phyloP scores from a whole-genome alignment of 225 moss, liverwort and hornwort species.

The Physcomitrellopsis africana region DNA sequence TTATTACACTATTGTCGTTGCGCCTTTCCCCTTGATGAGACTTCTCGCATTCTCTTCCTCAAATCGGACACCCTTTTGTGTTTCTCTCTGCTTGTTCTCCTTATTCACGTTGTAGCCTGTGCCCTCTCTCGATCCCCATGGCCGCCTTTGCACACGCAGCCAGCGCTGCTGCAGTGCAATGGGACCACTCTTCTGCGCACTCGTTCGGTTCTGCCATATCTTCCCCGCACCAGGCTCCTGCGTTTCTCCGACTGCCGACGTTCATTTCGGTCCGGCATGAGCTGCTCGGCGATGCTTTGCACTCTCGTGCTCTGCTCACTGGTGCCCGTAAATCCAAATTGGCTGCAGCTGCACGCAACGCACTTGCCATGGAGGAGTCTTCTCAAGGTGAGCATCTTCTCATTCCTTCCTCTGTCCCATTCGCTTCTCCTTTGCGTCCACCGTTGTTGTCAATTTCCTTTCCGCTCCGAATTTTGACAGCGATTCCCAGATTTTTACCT shows the following conservation, averaged over 20 bases:
- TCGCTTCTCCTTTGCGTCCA: background rate
- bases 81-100: background rate
- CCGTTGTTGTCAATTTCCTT: background rate
- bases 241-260: background rate
- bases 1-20: too few species aligned
- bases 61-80: too few species aligned
- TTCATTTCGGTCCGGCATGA: slow-evolving; percentile 25
- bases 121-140: slow-evolving; percentile 22
- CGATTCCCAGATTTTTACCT: background rate
- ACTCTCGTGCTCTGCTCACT: too few species aligned
- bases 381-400: slow-evolving; percentile 32
- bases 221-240: slow-evolving; percentile 3
- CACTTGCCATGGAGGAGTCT: slow-evolving; percentile 68
- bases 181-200: slow-evolving; percentile 10
- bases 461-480: background rate
- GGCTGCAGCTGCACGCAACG: slow-evolving; percentile 24
- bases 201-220: background rate
- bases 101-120: background rate
- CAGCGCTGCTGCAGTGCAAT: slow-evolving; percentile 21
- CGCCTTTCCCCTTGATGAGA: too few species aligned
- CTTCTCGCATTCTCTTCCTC: too few species aligned
- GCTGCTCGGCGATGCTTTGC: slow-evolving; percentile 33
- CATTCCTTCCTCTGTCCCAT: background rate
- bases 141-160: slow-evolving; percentile 29
- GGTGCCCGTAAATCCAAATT: background rate